These are phyloP conservation scores for Globisporangium viniferum DNA, from an alignment of 352 stramenopile genomes.

Conservation along the genomic window DNA sequence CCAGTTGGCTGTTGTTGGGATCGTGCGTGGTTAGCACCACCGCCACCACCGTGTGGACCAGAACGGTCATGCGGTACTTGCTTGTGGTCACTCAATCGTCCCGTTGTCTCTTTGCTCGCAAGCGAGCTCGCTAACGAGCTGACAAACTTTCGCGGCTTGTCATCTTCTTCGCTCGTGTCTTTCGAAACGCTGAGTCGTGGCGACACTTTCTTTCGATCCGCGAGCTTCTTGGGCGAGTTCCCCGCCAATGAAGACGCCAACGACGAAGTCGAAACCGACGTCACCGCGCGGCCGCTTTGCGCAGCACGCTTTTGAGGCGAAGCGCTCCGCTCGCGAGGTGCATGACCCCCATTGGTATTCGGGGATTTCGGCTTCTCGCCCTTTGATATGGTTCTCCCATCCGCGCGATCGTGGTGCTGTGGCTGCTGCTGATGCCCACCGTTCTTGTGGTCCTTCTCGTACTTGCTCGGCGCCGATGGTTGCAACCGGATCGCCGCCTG, in stretches of 20 bases:
- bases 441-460: constrained; percentile 8
- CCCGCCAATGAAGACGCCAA: neutral
- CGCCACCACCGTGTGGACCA: neutral
- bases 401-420: neutral
- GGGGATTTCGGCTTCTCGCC: constrained; percentile 11
- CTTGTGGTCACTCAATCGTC: constrained; percentile 11
- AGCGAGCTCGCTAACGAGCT: constrained; percentile 38
- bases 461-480: constrained; percentile 6
- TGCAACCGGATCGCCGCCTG: constrained; percentile 27
- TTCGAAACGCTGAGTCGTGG: neutral
- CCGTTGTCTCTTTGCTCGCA: constrained; percentile 11
- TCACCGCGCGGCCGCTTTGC: constrained; percentile 23
- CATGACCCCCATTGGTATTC: neutral
- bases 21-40: neutral
- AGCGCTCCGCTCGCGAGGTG: constrained; percentile 8
- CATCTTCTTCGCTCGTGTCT: constrained; percentile 1
- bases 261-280: constrained; percentile 12
- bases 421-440: constrained; percentile 11
- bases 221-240: constrained; percentile 10
- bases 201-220: constrained; percentile 14
- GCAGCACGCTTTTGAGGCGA: constrained; percentile 17
- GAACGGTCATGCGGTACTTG: constrained; percentile 5
- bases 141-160: constrained; percentile 18
- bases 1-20: neutral
- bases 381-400: neutral